A percentile compares a stretch with the other conserved stretches of the same genome.
Evolutionary conservation across 257 asterid species (phyloP).

Genomic region (Parsonsia alboflavescens): DNA sequence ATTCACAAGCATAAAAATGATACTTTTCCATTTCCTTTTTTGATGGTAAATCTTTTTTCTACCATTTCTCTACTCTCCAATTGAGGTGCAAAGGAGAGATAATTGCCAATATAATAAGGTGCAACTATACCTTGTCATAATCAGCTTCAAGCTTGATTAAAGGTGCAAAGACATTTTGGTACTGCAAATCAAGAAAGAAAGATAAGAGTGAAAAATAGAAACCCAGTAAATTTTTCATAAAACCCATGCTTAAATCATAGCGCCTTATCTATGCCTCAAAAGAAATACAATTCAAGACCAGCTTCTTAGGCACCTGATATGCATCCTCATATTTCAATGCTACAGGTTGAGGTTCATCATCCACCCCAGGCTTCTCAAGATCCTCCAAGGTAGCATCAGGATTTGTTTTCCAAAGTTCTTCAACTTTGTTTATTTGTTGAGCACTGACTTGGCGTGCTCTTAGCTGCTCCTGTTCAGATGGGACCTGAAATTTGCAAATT

Average conservation of each 20-base stretch:
- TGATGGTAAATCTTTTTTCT: not conserved
- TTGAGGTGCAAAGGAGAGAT: not conserved
- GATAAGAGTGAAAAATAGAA: not conserved
- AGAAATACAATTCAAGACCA: not conserved
- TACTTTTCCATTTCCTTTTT: not conserved
- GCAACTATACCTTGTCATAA: conserved; percentile 76
- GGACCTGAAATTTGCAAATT: conserved; percentile 53
- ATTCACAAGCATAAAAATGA: not conserved
- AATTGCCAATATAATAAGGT: not conserved
- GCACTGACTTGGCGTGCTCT: conserved; percentile 98
- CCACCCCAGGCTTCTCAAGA: conserved; percentile 99
- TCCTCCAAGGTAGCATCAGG: conserved; percentile 96
- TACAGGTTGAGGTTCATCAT: conserved; percentile 96
- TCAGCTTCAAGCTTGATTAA: conserved; percentile 99
- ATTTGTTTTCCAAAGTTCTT: conserved; percentile 98
- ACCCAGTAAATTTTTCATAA: not conserved
- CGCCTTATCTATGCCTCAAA: not conserved
- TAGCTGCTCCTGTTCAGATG: conserved; percentile 96
- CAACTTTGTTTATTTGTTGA: conserved; percentile 96
- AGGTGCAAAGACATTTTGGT: conserved; percentile 98
- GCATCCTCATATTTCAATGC: conserved; percentile 96
- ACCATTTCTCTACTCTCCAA: not conserved
- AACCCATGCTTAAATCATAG: not conserved
- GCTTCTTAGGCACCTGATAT: conserved; percentile 61
- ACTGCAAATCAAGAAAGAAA: conserved; percentile 39